Conservation (phyloP, 139 green algal species). For the Chlorella sorokiniana region DNA sequence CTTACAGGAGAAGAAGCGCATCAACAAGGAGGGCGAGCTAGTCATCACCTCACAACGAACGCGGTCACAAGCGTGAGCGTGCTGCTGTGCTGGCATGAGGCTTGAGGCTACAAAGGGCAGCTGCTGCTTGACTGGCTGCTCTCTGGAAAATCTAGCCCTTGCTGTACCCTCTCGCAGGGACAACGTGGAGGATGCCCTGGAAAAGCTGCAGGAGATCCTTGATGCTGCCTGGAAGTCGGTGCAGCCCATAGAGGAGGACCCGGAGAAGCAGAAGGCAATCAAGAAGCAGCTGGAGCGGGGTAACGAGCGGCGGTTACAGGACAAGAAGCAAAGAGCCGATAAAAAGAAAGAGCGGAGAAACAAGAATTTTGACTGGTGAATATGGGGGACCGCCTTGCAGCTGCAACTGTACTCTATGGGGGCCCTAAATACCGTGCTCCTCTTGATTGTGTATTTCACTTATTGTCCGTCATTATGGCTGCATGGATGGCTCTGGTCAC, state of each 20-base stretch:
- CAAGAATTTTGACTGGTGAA: conserved; percentile 66
- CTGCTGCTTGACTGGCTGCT: background rate
- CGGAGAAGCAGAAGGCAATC: conserved; percentile 80
- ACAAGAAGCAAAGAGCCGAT: conserved; percentile 76
- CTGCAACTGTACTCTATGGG: too few species aligned
- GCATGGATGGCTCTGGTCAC: background rate
- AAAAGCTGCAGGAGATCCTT: conserved; percentile 89
- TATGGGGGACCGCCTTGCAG: background rate
- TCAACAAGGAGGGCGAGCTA: conserved; percentile 92
- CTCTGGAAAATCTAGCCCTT: background rate
- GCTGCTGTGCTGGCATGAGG: too few species aligned
- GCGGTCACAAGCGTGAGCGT: conserved; percentile 82
- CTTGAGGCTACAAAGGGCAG: too few species aligned
- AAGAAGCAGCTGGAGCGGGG: conserved; percentile 76
- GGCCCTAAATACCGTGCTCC: background rate
- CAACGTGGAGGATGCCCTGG: conserved; percentile 90
- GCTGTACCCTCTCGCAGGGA: conserved; percentile 57
- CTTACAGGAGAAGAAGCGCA: conserved; percentile 90
- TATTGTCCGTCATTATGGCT: background rate
- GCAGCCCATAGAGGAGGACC: conserved; percentile 74
- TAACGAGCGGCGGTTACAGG: conserved; percentile 76
- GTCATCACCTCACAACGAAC: conserved; percentile 85
- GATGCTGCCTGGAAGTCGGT: conserved; percentile 78
- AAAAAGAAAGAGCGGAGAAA: conserved; percentile 82
- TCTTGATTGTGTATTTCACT: background rate